A percentile compares a stretch with the other conserved stretches of the same genome.
Conservation (phyloP, 306 rosid species). For the Comarum palustre region DNA sequence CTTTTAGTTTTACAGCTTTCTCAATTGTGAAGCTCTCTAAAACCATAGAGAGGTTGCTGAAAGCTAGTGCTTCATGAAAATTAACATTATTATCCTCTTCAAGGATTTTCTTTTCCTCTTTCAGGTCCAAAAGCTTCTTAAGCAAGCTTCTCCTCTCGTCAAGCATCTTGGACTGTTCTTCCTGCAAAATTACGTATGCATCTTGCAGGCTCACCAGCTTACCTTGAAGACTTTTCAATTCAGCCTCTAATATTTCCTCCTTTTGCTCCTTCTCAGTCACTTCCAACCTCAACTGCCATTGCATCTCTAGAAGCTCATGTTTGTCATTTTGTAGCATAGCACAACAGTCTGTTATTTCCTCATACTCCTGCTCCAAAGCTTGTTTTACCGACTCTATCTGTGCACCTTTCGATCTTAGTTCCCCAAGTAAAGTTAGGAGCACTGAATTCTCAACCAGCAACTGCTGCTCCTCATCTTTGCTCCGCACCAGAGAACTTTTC, state of each 20-base stretch:
- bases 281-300: slow-evolving; percentile 48
- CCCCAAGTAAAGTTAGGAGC: slow-evolving; percentile 58
- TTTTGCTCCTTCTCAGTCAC: slow-evolving; percentile 49
- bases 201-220: slow-evolving; percentile 52
- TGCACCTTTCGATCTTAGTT: slow-evolving; percentile 49
- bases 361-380: slow-evolving; percentile 48
- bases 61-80: slow-evolving; percentile 58
- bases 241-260: slow-evolving; percentile 46
- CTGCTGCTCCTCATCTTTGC: slow-evolving; percentile 70
- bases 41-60: slow-evolving; percentile 47
- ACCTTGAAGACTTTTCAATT: slow-evolving; percentile 41
- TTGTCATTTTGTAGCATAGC: slow-evolving; percentile 52
- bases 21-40: slow-evolving; percentile 58
- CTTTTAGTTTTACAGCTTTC: slow-evolving; percentile 56
- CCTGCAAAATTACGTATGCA: slow-evolving; percentile 41
- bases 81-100: slow-evolving; percentile 53
- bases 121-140: slow-evolving; percentile 48
- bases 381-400: slow-evolving; percentile 47
- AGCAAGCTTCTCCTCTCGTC: slow-evolving; percentile 59
- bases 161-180: slow-evolving; percentile 53
- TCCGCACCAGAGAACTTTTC: slow-evolving; percentile 54
- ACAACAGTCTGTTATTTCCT: slow-evolving; percentile 38
- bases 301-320: slow-evolving; percentile 55
- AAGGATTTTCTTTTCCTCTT: slow-evolving; percentile 43
- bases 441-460: slow-evolving; percentile 69